Base-by-base conservation (phyloP, 371 early-diverging fungal genomes). In the Cokeromyces recurvatus region DNA sequence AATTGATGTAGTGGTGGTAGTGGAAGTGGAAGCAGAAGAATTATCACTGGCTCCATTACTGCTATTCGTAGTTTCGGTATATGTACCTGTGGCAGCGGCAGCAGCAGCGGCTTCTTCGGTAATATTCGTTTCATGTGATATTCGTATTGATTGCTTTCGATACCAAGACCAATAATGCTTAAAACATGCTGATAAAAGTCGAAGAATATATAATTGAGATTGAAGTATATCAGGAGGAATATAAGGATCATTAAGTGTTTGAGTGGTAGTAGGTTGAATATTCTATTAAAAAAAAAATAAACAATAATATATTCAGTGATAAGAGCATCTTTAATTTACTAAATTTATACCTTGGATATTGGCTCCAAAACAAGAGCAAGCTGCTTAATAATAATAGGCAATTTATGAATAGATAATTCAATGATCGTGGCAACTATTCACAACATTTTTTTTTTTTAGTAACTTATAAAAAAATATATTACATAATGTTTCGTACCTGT, bases 201-300 rank as follows among this genome's bases (percentile, higher is more conserved):
- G 70, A 39, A 90, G 63, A 14, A 89, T 57, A 60, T 85, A 87
- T 14, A 86, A 62, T 57, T 90, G 91, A 22, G 86, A 84, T 47
- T 85, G 84, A 35, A 87, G 54, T 29, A 81, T 66, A 46, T 87
- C 84, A 37, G 62, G 47, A 8, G 84, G 79, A 16, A 80, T 59
- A 48, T 62, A 57, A 12, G 73, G 65, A 49, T 81, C 79, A 10
- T 53, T 45, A 7, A 66, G 53, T 48, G 68, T 57, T 43, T 68
- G 60, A 16, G 4, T 4, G 29, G 64, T 59, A 44, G 71, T 52
- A 23, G 61, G 49, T 43, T 65, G 53, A 46, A 40, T 27, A 59
- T 56, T 53, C 48, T 49, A 46, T 14, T 20, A 9, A 41, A 37
- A 15, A 45, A 39, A 12, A 39, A 4, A 31, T 3, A 19, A 19